Base-by-base conservation (phyloP, 495 filamentous ascomycete genomes). In the Penicillium cinerascens region DNA sequence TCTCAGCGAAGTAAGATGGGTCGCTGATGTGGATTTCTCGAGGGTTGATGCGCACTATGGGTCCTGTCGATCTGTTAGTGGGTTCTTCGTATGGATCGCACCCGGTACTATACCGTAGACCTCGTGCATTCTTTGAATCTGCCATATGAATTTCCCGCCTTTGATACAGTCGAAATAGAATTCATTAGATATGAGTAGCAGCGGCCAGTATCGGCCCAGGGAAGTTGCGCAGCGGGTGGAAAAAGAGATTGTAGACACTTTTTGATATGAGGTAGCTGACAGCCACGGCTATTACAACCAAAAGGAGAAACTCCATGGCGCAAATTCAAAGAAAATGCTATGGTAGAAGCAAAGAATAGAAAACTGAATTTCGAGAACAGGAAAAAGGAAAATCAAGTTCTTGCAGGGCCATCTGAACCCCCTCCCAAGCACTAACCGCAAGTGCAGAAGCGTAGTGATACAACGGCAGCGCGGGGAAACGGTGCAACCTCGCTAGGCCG, bases 1-100 rank as follows among this genome's bases (percentile, higher is more conserved):
- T 48, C 27, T 63, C 55, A 17, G 68, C 56, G 36, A 58, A 67
- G 38, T 61, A 70, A 23, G 47, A 54, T 18, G 62, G 63, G 33
- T 71, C 67, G 25, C 54, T 55, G 47, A 69, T 58, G 37, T 71
- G 68, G 4, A 71, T 33, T 46, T 70, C 67, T 20, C 55, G 49
- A 6, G 67, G 63, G 25, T 51, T 66, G 33, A 71, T 60, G 6
- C 68, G 64, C 10, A 71, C 45, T 44, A 71, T 64, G 33, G 68
- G 66, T 35, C 68, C 68, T 71, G 25, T 53, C 3, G 26, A 29
- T 0, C 9, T 10, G 25, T 29, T 26, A 27, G 26, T n/a, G 6
- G 26, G 11, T 6, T 29, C 11, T 1, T 4, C 7, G 26, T 29
- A 29, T 2, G 26, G 26, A 29, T 29, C 37, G n/a, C 37, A 7